Evolutionary conservation across 2,329 filamentous ascomycete genomes (phyloP).

Genomic region (Cercospora zeae-maydis): DNA sequence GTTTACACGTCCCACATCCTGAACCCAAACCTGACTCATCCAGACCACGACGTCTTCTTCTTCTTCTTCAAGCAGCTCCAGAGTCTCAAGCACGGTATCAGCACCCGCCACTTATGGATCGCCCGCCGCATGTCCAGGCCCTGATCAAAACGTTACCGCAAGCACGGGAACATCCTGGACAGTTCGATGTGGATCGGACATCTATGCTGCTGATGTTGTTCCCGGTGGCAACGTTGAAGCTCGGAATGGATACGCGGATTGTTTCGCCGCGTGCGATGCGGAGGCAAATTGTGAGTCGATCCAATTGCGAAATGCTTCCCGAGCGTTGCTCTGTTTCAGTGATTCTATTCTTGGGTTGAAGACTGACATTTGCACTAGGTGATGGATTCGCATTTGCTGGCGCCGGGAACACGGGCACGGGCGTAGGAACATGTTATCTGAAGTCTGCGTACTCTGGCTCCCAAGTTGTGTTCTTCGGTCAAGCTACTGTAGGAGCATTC

Average conservation of each 20-base stretch:
- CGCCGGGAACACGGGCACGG: neutral
- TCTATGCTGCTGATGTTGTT: neutral
- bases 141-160: neutral
- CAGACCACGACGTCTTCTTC: neutral
- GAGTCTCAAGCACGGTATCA: neutral
- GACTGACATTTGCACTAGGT: neutral
- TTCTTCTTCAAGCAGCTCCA: neutral
- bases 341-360: neutral
- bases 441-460: neutral
- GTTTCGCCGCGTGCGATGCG: neutral
- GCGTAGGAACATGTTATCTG: conserved; percentile 2
- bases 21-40: neutral
- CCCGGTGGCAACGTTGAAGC: neutral
- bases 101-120: neutral
- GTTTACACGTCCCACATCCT: neutral
- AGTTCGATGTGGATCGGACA: neutral
- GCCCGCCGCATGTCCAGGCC: neutral
- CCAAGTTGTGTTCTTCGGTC: neutral
- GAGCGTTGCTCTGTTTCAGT: neutral
- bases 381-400: neutral
- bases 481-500: neutral
- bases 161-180: neutral
- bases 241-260: neutral
- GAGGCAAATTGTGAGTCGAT: neutral
- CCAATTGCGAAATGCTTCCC: too few species aligned